A percentile compares a stretch with the other conserved stretches of the same genome.
Evolutionary conservation across 371 early-diverging fungal species (phyloP).

Genomic region (Mortierella sp.): DNA sequence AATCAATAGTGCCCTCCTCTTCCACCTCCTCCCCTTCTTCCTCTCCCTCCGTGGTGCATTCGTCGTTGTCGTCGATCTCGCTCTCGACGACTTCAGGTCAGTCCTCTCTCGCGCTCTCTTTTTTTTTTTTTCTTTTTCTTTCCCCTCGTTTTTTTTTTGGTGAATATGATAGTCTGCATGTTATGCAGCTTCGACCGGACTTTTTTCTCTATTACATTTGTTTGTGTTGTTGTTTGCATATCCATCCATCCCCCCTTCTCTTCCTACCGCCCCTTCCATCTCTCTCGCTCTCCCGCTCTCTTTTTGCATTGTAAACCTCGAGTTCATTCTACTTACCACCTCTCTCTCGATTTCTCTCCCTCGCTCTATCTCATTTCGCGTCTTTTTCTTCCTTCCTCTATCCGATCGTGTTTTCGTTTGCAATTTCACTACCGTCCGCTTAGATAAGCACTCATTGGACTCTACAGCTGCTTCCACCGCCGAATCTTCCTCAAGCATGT

Average conservation of each 20-base stretch:
- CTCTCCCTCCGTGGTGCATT: not conserved
- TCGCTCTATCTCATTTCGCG: not conserved
- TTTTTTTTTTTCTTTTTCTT: not conserved
- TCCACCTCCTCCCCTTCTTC: not conserved
- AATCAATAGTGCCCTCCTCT: not conserved
- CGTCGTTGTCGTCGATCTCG: constrained; percentile 1
- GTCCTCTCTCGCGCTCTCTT: not conserved
- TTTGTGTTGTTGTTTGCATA: not conserved
- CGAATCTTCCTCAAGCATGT: not conserved
- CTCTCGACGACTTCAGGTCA: constrained; percentile 12
- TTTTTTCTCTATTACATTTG: not conserved
- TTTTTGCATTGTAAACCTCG: not conserved
- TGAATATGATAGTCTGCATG: not conserved
- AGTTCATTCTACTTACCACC: not conserved
- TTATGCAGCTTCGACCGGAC: not conserved
- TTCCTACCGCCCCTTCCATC: not conserved
- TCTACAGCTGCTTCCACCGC: not conserved
- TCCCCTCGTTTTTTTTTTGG: not conserved
- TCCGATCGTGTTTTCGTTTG: not conserved
- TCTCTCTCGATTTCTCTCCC: not conserved
- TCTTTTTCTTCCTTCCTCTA: not conserved
- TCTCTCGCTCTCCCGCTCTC: not conserved
- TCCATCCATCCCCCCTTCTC: not conserved
- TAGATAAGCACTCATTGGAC: constrained; percentile 2
- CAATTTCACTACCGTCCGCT: not conserved